Base-by-base conservation (phyloP, 495 filamentous ascomycete genomes). In the Trichoderma orchidacearum region DNA sequence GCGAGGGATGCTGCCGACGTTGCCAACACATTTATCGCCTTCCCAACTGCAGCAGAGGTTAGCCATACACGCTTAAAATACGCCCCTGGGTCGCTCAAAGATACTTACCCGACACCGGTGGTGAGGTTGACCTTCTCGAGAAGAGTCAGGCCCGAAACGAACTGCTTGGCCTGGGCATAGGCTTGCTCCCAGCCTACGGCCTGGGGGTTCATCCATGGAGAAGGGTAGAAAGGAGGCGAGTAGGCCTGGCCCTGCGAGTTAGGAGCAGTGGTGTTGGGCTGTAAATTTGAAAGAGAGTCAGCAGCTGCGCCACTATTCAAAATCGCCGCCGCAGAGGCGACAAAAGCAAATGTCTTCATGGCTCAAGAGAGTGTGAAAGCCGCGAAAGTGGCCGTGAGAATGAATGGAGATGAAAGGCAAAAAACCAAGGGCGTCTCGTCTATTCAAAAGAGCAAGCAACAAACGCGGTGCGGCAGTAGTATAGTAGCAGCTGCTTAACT, bases 121-220 rank as follows among this genome's bases (percentile, higher is more conserved):
- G 90, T 95, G 58, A 96, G 63, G 63, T 96, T 96, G 66, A 95
- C 86, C 75, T 96, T 96, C 74, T 96, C 90, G 11, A 84, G 70
- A 57, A 96, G 70, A 0, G 90, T 96, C 66, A 96, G 72, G 69
- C 89, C 81, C 6, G 83, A 85, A 34, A 96, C 90, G 58, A 95
- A 92, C 0, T 73, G 78, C 58, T 80, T 80, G 5, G 90, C 90
- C 61, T 89, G 85, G 31, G 66, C 69, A 64, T 95, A 90, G 11
- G 89, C 88, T 4, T 85, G 83, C 35, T 80, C 75, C 90, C 90
- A 95, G 31, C 82, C 85, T 45, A 78, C 81, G 6, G 83, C 77
- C 29, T 82, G 79, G 52, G 77, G 75, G 60, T 81, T 76, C 72
- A 80, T 82, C 86, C 91, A 92, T 71, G 90, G 89, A 9, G 87